Evolutionary conservation across 768 basidiomycete species (phyloP), one percentile per base, ranked within the genome.

Genomic region (Lyophyllum semitale): DNA sequence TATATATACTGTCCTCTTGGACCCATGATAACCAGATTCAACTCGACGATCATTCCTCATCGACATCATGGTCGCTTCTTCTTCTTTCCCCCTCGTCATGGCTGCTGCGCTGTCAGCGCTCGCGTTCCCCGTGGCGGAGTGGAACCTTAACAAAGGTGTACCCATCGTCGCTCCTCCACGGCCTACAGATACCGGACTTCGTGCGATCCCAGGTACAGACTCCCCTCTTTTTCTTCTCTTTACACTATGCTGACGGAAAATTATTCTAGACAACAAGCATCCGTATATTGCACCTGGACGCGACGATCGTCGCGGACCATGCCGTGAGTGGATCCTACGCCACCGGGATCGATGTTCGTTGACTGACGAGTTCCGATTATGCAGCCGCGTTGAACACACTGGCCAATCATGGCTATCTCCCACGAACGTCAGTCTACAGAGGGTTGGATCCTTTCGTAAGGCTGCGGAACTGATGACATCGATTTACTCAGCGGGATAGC

Each of bases 381-480:
- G 23, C 26, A 60, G 59, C 59, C 22, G 59, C 55, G 41, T 47
- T 57, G 26, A 60, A 60, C 25, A 60, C 59, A 1, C 33, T 60
- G 42, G 59, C 59, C 13, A 60, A 60, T 45, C 59, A 60, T 51
- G 59, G 59, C 6, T 60, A 56, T 38, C 25, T 60, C 38, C 54
- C 59, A n/a, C 54, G 55, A 33, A 60, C 56, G 59, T 60, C 29
- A 46, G 55, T 46, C 3, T 8, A n/a, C n/a, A n/a, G n/a, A n/a
- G n/a, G n/a, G n/a, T n/a, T n/a, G n/a, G 33, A 15, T 35, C 6
- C 4, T 35, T 15, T 35, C 8, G 15, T 15, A 35, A 9, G 33
- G 4, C 7, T 15, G 33, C 33, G 4, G 8, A n/a, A 9, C 8
- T 35, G 13, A 8, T 35, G 4, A 35, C 33, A 13, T 35, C 33